Evolutionary conservation across 352 stramenopile genomes (phyloP), one percentile per base, ranked within the genome.

Genomic region (Thalassiosira sp.): DNA sequence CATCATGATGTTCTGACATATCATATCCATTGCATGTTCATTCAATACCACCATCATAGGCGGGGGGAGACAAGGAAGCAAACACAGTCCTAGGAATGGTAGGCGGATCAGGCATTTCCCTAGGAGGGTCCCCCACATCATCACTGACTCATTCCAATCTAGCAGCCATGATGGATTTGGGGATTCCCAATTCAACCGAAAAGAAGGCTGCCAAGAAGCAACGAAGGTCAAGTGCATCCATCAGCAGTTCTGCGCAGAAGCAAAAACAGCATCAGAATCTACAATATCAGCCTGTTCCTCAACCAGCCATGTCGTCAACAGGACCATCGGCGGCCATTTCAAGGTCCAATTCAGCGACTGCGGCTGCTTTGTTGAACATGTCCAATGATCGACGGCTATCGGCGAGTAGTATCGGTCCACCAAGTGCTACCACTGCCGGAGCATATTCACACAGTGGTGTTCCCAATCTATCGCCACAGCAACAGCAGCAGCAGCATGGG

Each of bases 331-430:
- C 46, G 3, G 13, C 35, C 18, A 57, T 49, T 40, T 69, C 58
- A 63, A 68, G 54, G 48, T 49, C 49, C 10, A 24, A 46, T 25
- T 68, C 54, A 24, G 51, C 48, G 8, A 68, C 70, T 31, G 61
- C 70, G 5, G 56, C 62, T 22, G 54, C 54, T 46, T 45, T 79
- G 40, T 20, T 76, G 59, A 76, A 70, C 18, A 76, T 76, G 58
- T 76, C 61, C 22, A 57, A 57, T 25, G 58, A 67, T 53, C 42
- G 58, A 57, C 27, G 56, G 25, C 6, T 53, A 1, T 53, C 56
- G 1, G 56, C 42, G 22, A 31, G 33, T 22, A 48, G 42, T 25
- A 13, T 67, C 31, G 58, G 58, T 33, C 24, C 58, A 31, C 24
- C 58, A n/a, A 67, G 58, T 27, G 11, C 42, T 8, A 22, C 43